Evolutionary conservation across 257 asterid genomes (phyloP).

Genomic region (Solanum dulcamara): DNA sequence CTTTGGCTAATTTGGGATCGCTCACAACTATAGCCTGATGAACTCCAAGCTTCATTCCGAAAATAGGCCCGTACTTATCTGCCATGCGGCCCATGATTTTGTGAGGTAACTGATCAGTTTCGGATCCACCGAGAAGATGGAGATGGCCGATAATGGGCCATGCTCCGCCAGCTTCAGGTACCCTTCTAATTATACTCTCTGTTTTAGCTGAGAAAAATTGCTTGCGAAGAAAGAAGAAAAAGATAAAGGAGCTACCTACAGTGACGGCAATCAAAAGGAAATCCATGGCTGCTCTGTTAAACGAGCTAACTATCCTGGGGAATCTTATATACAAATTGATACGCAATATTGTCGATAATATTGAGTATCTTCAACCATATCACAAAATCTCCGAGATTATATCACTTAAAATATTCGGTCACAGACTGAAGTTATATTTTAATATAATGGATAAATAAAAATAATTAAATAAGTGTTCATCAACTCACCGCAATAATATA

Average conservation of each 20-base stretch:
- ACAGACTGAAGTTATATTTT: too few species aligned
- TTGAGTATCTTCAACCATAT: too few species aligned
- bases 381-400: too few species aligned
- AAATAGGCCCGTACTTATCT: constrained; percentile 17
- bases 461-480: too few species aligned
- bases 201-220: neutral
- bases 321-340: too few species aligned
- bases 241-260: neutral
- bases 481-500: too few species aligned
- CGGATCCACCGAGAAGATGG: constrained; percentile 9
- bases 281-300: neutral
- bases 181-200: neutral
- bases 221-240: neutral
- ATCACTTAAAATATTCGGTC: too few species aligned
- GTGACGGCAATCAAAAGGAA: neutral
- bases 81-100: constrained; percentile 4
- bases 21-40: constrained; percentile 4
- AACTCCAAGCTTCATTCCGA: constrained; percentile 9
- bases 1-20: constrained; percentile 9
- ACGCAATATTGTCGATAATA: too few species aligned
- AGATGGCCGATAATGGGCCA: constrained; percentile 26
- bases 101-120: constrained; percentile 4
- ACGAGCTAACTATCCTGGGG: too few species aligned
- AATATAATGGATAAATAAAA: too few species aligned
- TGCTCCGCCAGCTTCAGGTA: constrained; percentile 7